These are phyloP conservation scores for Termitomyces sp. DNA, from an alignment of 768 basidiomycete species.

Conservation along the genomic window DNA sequence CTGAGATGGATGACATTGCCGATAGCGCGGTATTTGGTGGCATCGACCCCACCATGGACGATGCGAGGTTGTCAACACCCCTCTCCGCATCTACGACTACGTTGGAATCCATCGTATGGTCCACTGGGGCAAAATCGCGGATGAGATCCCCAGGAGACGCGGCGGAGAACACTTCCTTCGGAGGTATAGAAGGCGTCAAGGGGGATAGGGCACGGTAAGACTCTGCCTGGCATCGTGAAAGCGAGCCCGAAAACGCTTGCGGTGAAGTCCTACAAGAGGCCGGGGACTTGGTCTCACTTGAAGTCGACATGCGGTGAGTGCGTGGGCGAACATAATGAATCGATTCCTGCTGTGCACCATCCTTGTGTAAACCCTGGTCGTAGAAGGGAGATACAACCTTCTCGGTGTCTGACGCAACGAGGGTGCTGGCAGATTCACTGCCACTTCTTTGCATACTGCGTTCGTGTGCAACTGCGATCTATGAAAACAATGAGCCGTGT, in stretches of 20 bases:
- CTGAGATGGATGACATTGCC: background rate
- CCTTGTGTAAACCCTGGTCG: background rate
- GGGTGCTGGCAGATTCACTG: slow-evolving; percentile 6
- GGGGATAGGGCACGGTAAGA: slow-evolving; percentile 1
- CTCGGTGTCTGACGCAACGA: slow-evolving; percentile 3
- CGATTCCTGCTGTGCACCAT: background rate
- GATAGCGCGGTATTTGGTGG: background rate
- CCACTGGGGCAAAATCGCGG: background rate
- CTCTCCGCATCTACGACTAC: background rate
- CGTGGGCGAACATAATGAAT: background rate
- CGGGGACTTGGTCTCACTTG: background rate
- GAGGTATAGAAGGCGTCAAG: background rate
- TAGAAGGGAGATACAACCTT: background rate
- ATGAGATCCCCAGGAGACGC: background rate
- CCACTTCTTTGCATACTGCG: background rate
- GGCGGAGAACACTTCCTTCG: background rate
- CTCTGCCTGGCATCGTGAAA: background rate
- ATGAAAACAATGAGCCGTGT: background rate
- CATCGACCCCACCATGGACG: background rate
- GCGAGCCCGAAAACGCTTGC: background rate
- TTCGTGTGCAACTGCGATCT: slow-evolving; percentile 6
- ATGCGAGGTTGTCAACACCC: background rate
- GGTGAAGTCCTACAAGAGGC: background rate
- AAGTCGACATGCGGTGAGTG: background rate
- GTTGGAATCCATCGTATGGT: background rate